A percentile compares a stretch with the other conserved stretches of the same genome.
These are phyloP conservation scores for Micractinium sp. DNA, from an alignment of 139 green algal genomes.

Conservation along the genomic window DNA sequence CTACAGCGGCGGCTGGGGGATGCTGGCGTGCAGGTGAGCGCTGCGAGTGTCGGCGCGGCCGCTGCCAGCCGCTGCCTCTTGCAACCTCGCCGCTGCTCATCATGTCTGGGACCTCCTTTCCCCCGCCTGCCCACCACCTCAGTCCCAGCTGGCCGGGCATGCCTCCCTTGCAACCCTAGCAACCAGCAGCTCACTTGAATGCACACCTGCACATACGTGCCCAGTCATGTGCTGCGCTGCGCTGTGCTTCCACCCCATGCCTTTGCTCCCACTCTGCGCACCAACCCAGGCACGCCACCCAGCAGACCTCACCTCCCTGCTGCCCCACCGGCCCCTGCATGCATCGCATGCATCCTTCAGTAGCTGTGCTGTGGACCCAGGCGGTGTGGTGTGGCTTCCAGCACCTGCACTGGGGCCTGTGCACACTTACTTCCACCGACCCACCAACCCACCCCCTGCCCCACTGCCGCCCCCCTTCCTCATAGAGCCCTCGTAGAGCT, in stretches of 20 bases:
- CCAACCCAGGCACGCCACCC: too few relatives aligned
- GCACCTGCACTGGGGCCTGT: too few relatives aligned
- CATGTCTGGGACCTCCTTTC: neutral
- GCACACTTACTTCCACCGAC: neutral
- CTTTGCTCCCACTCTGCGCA: too few relatives aligned
- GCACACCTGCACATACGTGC: too few relatives aligned
- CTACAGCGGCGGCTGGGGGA: slow-evolving; percentile 44
- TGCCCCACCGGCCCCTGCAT: neutral
- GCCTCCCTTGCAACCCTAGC: neutral
- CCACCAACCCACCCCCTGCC: neutral
- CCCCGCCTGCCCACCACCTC: too few relatives aligned
- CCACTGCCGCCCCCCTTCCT: too few relatives aligned
- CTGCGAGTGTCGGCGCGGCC: neutral
- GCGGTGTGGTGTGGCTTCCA: too few relatives aligned
- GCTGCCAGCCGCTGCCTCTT: neutral
- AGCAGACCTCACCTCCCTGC: too few relatives aligned
- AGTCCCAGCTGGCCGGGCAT: neutral
- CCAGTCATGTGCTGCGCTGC: too few relatives aligned
- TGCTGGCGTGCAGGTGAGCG: slow-evolving; percentile 49
- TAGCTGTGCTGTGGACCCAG: neutral
- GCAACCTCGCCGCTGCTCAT: neutral
- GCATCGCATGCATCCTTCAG: neutral
- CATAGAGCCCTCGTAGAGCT: too few relatives aligned
- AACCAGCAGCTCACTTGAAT: neutral
- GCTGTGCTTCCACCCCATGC: too few relatives aligned